Evolutionary conservation across 345 rosid genomes (phyloP).

Genomic region (Ailanthus altissimus): DNA sequence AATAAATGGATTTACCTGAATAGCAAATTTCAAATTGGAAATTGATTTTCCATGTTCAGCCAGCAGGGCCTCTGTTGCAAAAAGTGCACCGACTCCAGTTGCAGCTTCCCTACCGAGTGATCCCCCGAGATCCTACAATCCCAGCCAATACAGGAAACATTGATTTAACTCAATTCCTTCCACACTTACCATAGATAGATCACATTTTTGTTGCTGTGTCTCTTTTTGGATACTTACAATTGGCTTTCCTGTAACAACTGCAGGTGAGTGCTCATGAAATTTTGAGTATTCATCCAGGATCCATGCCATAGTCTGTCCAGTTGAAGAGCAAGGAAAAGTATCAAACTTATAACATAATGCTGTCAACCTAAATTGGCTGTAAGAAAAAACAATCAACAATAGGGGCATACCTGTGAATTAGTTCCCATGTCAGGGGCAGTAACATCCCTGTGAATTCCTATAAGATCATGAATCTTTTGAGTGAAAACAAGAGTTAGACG

Average conservation of each 20-base stretch:
- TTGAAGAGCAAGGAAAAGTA: neutral
- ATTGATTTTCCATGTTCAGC: constrained; percentile 41
- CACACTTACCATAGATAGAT: neutral
- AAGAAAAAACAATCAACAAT: neutral
- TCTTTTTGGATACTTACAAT: constrained; percentile 33
- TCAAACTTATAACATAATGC: neutral
- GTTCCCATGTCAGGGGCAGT: constrained; percentile 81
- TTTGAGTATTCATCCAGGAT: constrained; percentile 67
- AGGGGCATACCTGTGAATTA: constrained; percentile 45
- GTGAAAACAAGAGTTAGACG: constrained; percentile 60
- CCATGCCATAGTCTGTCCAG: constrained; percentile 65
- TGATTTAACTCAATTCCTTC: neutral
- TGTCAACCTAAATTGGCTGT: neutral
- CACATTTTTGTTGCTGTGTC: neutral
- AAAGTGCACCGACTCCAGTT: constrained; percentile 47
- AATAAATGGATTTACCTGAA: constrained; percentile 29
- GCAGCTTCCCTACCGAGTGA: constrained; percentile 58
- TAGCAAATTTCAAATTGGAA: constrained; percentile 36
- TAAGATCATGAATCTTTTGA: constrained; percentile 61
- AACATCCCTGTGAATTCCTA: constrained; percentile 51
- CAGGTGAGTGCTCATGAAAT: constrained; percentile 67
- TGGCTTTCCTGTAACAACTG: constrained; percentile 65
- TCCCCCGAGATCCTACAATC: constrained; percentile 54
- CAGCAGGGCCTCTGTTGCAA: constrained; percentile 46
- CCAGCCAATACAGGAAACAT: neutral